Percentiles rank a stretch among this genome's conserved stretches.
phyloP scores from a whole-genome alignment of 2,329 filamentous ascomycete genomes.

The Diaporthe batatas region DNA sequence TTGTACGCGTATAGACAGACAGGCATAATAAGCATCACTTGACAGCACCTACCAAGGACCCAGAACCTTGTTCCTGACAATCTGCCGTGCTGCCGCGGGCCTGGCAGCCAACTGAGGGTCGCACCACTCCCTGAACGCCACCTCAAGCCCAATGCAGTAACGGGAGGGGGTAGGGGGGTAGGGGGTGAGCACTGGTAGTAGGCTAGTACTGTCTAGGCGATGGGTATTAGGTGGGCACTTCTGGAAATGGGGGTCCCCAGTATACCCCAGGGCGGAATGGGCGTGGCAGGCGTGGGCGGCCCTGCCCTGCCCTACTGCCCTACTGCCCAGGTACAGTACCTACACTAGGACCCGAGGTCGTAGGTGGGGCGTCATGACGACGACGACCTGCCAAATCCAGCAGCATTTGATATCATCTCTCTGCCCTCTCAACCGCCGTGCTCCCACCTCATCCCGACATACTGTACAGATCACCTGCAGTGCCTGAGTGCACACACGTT shows the following conservation, averaged over 20 bases:
- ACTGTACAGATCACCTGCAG: neutral
- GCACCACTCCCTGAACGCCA: constrained; percentile 15
- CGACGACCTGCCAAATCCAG: constrained; percentile 36
- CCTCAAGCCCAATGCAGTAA: constrained; percentile 22
- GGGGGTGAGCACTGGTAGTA: constrained; percentile 7
- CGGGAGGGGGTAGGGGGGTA: constrained; percentile 9
- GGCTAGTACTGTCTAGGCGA: neutral
- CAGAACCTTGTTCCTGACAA: constrained; percentile 22
- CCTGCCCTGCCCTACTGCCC: neutral
- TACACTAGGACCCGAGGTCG: too few relatives aligned
- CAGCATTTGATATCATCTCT: constrained; percentile 9
- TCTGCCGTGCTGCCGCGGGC: constrained; percentile 7
- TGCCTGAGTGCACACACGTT: neutral
- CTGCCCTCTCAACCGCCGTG: neutral
- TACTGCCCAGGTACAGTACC: too few relatives aligned
- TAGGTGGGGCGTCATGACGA: constrained; percentile 38
- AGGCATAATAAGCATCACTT: constrained; percentile 24
- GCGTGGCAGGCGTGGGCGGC: too few relatives aligned
- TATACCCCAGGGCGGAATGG: too few relatives aligned
- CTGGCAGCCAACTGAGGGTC: constrained; percentile 4
- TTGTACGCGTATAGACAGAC: neutral
- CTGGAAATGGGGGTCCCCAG: constrained; percentile 38
- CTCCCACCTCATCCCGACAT: constrained; percentile 25
- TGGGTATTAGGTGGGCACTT: constrained; percentile 8
- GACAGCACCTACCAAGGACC: constrained; percentile 10